Evolutionary conservation across 2,329 filamentous ascomycete species (phyloP), one percentile per base, ranked within the genome.

Genomic region (Mycosphaerella arachidis): DNA sequence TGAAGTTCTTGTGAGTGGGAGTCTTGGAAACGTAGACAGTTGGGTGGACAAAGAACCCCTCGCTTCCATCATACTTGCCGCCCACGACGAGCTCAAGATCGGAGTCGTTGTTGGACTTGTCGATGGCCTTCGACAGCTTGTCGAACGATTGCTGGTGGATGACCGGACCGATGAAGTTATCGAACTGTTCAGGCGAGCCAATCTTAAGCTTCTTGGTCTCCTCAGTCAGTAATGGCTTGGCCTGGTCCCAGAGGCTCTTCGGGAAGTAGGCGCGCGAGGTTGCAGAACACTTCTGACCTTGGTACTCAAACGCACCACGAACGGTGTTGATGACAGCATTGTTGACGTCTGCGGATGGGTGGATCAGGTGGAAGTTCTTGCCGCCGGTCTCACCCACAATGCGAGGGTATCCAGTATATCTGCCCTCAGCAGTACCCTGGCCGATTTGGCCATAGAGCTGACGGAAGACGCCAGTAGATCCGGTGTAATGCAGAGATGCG

Each of bases 401-500:
- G 68, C 91, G 87, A 50, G 91, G 92, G 77, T 97, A 97, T 68
- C 88, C 86, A 64, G 82, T 81, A 79, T 96, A 97, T 61, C 85
- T 88, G 64, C 89, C 91, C 71, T 92, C 86, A 5, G 90, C 89
- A 20, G 95, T 87, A 45, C 90, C 90, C 64, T 84, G 81, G 10
- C 91, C 90, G 69, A 97, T 96, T 74, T 91, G 85, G 18, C 91
- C 91, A 74, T 95, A 96, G 12, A 97, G 81, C 71, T 86, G 86
- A 63, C 91, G 88, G 86, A 97, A 97, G 31, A 97, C 90, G 53
- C 86, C 86, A 0, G 93, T 97, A 79, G 89, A 94, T 62, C 93
- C 93, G 0, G 92, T 97, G 81, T 92, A 97, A 80, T 97, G 92
- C 24, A 97, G 85, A n/a, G 90, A 89, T 8, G 92, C 88, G 69